Base-by-base conservation (phyloP, 805 yeast species). In the Schwanniomyces occidentalis region DNA sequence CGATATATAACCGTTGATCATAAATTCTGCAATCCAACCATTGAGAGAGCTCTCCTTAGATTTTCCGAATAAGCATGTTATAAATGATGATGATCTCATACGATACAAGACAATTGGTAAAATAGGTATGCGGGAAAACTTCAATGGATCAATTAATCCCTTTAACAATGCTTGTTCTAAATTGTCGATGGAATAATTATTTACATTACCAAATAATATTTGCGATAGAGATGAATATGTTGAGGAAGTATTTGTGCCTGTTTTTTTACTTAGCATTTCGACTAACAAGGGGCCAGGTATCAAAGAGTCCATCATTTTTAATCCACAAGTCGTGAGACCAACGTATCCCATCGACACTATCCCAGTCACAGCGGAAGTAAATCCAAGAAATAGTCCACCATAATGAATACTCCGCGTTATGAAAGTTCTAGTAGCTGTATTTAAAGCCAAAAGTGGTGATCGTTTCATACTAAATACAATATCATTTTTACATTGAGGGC, bases 361-460 rank as follows among this genome's bases (percentile, higher is more conserved):
- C 2, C 73, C 73, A 2, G 72, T 60, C 6, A 58, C 52, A 2
- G 71, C 71, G 3, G 70, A 62, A 3, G 69, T 48, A n/a, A 66
- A 13, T 2, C 63, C 68, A n/a, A 65, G 31, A 32, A 60, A 49
- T 4, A 65, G 30, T 6, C 58, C 57, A 6, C 65, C 53, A 41
- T 53, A 58, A 38, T 59, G 63, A 4, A 58, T 42, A 5, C 54
- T 30, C 27, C 52, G 45, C 1, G 50, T 35, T 3, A 61, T 16
- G 5, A 48, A 30, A 2, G 45, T 26, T 15, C 52, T 45, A 2
- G 50, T 30, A 12, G 48, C 35, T 5, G 50, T 31, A 12, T 45
- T 42, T n/a, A 54, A 19, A 1, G 57, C 36, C 18, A 68, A 38
- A 6, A 60, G 23, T 6, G 47, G 30, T 24, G 65, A 62, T 19